Conservation (phyloP, 2,329 filamentous ascomycete genomes). For the Tolypocladium tundrense region DNA sequence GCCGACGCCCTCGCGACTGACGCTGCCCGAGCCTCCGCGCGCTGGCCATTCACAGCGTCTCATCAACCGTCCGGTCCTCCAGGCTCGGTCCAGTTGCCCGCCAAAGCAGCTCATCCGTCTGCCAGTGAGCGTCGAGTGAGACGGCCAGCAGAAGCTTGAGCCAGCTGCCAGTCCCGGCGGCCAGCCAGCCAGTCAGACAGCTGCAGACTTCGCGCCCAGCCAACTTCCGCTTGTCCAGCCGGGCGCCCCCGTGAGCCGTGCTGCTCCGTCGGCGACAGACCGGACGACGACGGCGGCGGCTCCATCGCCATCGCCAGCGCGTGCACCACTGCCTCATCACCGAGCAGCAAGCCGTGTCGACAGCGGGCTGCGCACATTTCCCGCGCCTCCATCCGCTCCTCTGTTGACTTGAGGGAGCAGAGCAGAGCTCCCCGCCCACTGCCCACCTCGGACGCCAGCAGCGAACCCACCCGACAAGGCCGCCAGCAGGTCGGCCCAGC, state of each 20-base stretch:
- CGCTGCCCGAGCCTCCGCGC: neutral
- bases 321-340: neutral
- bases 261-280: neutral
- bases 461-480: neutral
- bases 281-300: neutral
- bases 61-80: slow-evolving; percentile 7
- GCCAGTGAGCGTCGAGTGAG: slow-evolving; percentile 4
- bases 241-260: neutral
- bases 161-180: slow-evolving; percentile 1
- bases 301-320: neutral
- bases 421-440: neutral
- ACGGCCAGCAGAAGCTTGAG: slow-evolving; percentile 5
- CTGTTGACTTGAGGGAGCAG: neutral
- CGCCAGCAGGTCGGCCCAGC: neutral
- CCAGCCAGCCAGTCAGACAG: slow-evolving; percentile 1
- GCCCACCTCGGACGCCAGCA: slow-evolving; percentile 7
- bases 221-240: neutral
- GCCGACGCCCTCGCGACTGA: neutral
- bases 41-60: slow-evolving; percentile 13
- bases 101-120: neutral
- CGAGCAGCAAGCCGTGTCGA: neutral
- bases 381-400: neutral
- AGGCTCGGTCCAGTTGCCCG: slow-evolving; percentile 8
- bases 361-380: neutral
- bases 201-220: neutral